Base-by-base conservation (phyloP, 495 filamentous ascomycete species). In the Pseudoneurospora amorphoporcata region DNA sequence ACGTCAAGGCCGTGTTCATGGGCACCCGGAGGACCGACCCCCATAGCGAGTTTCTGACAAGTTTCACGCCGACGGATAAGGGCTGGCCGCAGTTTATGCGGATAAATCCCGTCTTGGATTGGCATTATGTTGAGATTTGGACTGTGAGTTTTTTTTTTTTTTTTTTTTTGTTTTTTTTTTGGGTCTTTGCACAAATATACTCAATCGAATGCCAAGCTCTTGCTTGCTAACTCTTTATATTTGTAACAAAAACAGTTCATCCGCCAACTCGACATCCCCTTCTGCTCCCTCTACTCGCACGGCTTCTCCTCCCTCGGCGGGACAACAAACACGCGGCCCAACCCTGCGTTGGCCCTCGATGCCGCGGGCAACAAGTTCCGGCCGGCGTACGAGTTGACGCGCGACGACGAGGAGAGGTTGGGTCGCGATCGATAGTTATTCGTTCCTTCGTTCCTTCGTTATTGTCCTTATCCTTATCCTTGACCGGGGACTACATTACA, bases 91-190 rank as follows among this genome's bases (percentile, higher is more conserved):
- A 86, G 71, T 97, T 99, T 77, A 94, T 98, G 90, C 86, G 95
- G 65, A 84, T 97, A 47, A 94, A 98, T 83, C 95, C 95, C 0
- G 91, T 99, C 9, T 93, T 99, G 77, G 95, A 98, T 78, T 98
- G 95, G 96, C 92, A 95, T 80, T 99, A 97, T 83, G 89, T 88
- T 17, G 95, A 98, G 81, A 94, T 99, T 72, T 97, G 95, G 96
- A 87, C 90, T 6, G 90, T 91, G 74, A 82, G 90, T 89, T 70
- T 17, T 37, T 37, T 37, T 37, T 37, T 3, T 37, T 5, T 37
- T 5, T 37, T 41, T 43, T 1, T 23, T 23, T 23, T 0, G 23
- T 23, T 1, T 23, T 23, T 58, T n/a, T n/a, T n/a, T n/a, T n/a
- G n/a, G n/a, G 39, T 41, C 39, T 14, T 12, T 41, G 10, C 39